Conservation (phyloP, 352 stramenopile species). For the Peronospora farinosa region DNA sequence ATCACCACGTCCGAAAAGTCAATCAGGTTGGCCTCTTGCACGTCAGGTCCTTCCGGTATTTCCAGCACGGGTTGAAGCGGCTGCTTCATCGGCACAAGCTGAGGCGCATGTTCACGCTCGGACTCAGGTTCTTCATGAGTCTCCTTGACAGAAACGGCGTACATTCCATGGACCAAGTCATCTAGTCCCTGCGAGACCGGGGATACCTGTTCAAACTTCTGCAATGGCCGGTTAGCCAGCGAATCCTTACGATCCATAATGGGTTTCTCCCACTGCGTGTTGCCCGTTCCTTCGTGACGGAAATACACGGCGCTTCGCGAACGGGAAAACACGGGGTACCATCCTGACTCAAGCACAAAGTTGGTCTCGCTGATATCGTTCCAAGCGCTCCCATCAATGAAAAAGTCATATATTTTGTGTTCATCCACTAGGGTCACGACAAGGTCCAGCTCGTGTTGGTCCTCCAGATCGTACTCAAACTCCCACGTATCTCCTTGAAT, state of each 20-base stretch:
- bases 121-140: conserved; percentile 23
- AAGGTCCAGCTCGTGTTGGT: conserved; percentile 63
- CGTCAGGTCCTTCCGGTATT: conserved; percentile 19
- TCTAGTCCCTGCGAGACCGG: conserved; percentile 26
- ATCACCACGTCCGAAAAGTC: conserved; percentile 62
- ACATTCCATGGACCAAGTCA: conserved; percentile 25
- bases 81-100: conserved; percentile 25
- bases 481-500: conserved; percentile 63
- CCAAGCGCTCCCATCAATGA: conserved; percentile 72
- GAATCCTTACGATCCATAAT: conserved; percentile 47
- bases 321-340: conserved; percentile 75
- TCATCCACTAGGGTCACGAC: conserved; percentile 60
- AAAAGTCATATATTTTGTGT: conserved; percentile 64
- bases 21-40: conserved; percentile 46
- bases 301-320: conserved; percentile 72
- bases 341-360: conserved; percentile 71
- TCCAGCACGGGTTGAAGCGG: conserved; percentile 29
- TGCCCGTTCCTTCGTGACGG: conserved; percentile 50
- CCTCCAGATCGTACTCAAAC: conserved; percentile 64
- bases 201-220: conserved; percentile 32
- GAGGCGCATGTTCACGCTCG: conserved; percentile 19
- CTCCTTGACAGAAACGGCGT: conserved; percentile 18
- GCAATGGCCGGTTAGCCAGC: conserved; percentile 27
- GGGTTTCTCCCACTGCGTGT: conserved; percentile 74
- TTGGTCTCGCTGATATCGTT: conserved; percentile 69